These are phyloP conservation scores for Conticribra guillardii DNA, from an alignment of 108 stramenopile species.

Conservation along the genomic window DNA sequence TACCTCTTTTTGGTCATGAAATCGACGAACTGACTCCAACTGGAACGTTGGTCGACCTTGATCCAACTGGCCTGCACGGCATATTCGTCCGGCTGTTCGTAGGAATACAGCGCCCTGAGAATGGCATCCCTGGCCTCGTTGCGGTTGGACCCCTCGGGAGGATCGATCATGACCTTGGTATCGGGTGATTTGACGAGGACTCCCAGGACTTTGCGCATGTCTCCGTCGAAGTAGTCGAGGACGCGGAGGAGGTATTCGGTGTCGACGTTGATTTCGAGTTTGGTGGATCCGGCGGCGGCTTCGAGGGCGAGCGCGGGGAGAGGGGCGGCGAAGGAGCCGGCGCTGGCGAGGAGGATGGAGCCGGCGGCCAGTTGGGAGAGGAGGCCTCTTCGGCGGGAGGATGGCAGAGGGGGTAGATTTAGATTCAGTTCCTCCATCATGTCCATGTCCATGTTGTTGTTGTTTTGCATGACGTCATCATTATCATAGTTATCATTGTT, in stretches of 20 bases:
- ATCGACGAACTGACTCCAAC: slow-evolving; percentile 8
- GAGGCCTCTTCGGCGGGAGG: background rate
- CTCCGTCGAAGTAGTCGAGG: slow-evolving; percentile 50
- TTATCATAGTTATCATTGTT: background rate
- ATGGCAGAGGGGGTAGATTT: background rate
- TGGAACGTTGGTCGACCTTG: slow-evolving; percentile 40
- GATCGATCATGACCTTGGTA: slow-evolving; percentile 36
- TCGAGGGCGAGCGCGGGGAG: background rate
- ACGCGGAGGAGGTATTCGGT: slow-evolving; percentile 41
- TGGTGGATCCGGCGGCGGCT: slow-evolving; percentile 16
- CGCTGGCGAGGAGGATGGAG: background rate
- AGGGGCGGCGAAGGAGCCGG: background rate
- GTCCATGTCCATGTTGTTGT: background rate
- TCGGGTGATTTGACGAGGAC: slow-evolving; percentile 28
- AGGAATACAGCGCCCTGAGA: slow-evolving; percentile 38
- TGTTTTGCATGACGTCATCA: background rate
- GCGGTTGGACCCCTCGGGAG: slow-evolving; percentile 6
- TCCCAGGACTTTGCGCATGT: slow-evolving; percentile 44
- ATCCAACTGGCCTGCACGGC: slow-evolving; percentile 40
- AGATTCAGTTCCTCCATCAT: background rate
- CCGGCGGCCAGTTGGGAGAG: too few relatives aligned
- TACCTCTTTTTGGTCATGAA: slow-evolving; percentile 43
- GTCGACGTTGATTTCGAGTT: slow-evolving; percentile 37
- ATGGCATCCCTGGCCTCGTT: slow-evolving; percentile 37
- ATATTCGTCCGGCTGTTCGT: slow-evolving; percentile 19